Evolutionary conservation across 345 rosid genomes (phyloP).

Genomic region (Lepidium sativum): DNA sequence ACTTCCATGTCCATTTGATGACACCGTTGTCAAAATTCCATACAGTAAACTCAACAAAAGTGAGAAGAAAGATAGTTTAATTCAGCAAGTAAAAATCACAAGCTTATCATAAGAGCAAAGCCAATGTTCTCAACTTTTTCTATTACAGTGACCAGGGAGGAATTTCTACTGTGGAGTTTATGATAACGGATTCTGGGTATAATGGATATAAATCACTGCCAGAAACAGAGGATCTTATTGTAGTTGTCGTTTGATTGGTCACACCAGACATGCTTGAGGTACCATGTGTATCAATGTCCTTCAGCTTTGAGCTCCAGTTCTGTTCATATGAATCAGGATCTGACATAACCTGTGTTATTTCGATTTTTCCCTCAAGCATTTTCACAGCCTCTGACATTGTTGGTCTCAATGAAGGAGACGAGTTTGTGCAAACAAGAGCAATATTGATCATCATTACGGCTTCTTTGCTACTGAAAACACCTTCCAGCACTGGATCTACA

Average conservation of each 20-base stretch:
- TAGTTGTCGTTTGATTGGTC: background rate
- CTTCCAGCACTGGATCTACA: slow-evolving; percentile 26
- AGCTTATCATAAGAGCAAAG: too few species aligned
- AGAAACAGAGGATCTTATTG: background rate
- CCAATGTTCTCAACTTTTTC: background rate
- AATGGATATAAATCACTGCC: slow-evolving; percentile 16
- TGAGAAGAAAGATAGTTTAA: too few species aligned
- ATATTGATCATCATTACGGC: slow-evolving; percentile 30
- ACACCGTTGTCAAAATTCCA: too few species aligned
- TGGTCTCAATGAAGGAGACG: slow-evolving; percentile 34
- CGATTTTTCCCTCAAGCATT: slow-evolving; percentile 30
- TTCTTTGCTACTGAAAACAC: slow-evolving; percentile 26
- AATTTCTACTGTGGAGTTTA: background rate
- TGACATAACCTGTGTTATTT: too few species aligned
- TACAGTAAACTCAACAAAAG: too few species aligned
- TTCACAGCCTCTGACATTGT: slow-evolving; percentile 33
- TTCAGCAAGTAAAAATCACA: too few species aligned
- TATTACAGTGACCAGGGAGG: background rate
- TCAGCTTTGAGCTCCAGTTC: slow-evolving; percentile 27
- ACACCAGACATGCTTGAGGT: slow-evolving; percentile 8
- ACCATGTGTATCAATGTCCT: slow-evolving; percentile 9
- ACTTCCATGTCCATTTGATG: too few species aligned
- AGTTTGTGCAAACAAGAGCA: too few species aligned
- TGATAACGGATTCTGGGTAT: background rate
- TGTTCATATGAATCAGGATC: slow-evolving; percentile 24